These are phyloP conservation scores for Xylaria telfairii DNA, from an alignment of 495 filamentous ascomycete species.

Conservation along the genomic window DNA sequence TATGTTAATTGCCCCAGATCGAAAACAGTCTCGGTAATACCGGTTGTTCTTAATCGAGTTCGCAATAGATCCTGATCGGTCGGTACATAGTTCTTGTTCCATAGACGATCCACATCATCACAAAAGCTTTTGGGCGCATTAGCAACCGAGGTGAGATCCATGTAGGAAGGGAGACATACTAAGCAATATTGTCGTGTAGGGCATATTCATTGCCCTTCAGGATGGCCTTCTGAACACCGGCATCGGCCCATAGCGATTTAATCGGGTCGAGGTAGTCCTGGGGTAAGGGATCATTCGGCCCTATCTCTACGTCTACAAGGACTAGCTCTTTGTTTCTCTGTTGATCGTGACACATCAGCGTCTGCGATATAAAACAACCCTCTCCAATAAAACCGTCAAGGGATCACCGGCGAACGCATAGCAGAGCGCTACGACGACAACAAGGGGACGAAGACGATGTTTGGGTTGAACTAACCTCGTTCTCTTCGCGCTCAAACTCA, in stretches of 20 bases:
- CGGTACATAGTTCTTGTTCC: constrained; percentile 86
- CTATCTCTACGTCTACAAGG: constrained; percentile 74
- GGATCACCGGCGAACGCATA: background rate
- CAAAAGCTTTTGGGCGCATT: constrained; percentile 72
- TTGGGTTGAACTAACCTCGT: constrained; percentile 66
- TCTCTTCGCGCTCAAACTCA: constrained; percentile 75
- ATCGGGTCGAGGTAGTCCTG: constrained; percentile 75
- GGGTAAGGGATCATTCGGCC: constrained; percentile 74
- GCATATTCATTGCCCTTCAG: constrained; percentile 94
- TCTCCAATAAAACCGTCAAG: constrained; percentile 18
- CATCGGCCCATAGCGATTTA: constrained; percentile 82
- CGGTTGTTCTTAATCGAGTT: constrained; percentile 89
- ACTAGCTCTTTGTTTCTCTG: constrained; percentile 62
- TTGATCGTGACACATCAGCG: constrained; percentile 25
- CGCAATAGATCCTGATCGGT: constrained; percentile 96
- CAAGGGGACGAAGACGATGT: background rate
- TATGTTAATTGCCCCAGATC: constrained; percentile 94
- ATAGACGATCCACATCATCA: constrained; percentile 85
- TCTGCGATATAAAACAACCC: constrained; percentile 29
- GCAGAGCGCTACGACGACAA: background rate
- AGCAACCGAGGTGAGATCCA: constrained; percentile 15
- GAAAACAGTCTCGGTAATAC: constrained; percentile 96
- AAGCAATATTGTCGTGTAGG: constrained; percentile 90
- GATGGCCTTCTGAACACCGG: constrained; percentile 83
- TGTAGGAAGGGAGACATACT: constrained; percentile 65